These are phyloP conservation scores for Vitis hybrid DNA, from an alignment of 177 flowering plant species.

Conservation along the genomic window DNA sequence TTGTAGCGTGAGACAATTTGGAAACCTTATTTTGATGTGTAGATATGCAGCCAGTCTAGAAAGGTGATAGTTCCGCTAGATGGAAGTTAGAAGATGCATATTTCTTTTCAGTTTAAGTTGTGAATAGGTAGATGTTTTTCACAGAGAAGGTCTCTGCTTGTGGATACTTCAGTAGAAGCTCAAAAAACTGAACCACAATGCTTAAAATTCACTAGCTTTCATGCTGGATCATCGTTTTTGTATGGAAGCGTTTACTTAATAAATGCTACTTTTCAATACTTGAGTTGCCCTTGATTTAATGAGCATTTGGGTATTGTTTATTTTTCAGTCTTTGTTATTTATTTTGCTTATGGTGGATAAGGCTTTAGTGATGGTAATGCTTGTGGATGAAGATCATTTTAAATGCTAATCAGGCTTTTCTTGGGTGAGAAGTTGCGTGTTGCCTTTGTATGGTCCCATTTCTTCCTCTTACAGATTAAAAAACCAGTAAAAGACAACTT, in stretches of 20 bases:
- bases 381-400: no score
- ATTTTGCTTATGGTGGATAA: no score
- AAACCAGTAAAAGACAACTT: no score
- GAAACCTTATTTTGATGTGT: constrained; percentile 4
- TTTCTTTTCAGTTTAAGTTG: neutral
- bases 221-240: neutral
- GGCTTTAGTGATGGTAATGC: no score
- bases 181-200: neutral
- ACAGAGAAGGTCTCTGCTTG: neutral
- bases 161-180: neutral
- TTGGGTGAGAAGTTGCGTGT: no score
- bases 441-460: no score
- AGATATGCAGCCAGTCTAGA: constrained; percentile 10
- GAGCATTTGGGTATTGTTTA: no score
- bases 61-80: neutral
- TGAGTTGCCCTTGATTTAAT: neutral
- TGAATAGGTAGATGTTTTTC: constrained; percentile 8
- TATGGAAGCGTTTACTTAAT: neutral
- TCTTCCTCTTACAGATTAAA: no score
- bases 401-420: no score
- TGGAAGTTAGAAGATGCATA: neutral
- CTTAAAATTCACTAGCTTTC: neutral
- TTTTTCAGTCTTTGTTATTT: no score
- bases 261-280: neutral
- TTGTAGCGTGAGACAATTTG: constrained; percentile 13